Evolutionary conservation across 768 basidiomycete genomes (phyloP).

Genomic region (Calocera viscosa): DNA sequence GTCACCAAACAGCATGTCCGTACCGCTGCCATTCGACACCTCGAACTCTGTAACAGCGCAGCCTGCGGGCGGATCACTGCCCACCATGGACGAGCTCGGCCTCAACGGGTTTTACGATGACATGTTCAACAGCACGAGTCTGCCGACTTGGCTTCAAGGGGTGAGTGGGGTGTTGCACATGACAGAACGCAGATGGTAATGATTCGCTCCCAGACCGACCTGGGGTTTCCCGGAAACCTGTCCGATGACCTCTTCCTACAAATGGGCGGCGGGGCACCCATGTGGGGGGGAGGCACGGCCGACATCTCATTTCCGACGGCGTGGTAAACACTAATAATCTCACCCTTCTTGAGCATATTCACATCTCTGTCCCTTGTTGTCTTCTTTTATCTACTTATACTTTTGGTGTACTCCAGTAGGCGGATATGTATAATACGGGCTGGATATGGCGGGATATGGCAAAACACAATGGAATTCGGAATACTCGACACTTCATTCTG

Average conservation of each 20-base stretch:
- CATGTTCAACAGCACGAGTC: slow-evolving; percentile 60
- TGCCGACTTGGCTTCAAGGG: slow-evolving; percentile 86
- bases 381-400: not conserved
- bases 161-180: slow-evolving; percentile 32
- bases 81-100: slow-evolving; percentile 78
- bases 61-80: slow-evolving; percentile 34
- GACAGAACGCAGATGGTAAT: no score
- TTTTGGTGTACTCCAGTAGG: slow-evolving; percentile 10
- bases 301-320: slow-evolving; percentile 9
- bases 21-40: slow-evolving; percentile 43
- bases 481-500: not conserved
- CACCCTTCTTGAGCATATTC: slow-evolving; percentile 5
- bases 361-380: slow-evolving; percentile 6
- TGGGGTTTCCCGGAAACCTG: slow-evolving; percentile 83
- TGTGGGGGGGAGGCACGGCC: not conserved
- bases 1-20: slow-evolving; percentile 43
- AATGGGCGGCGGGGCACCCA: slow-evolving; percentile 10
- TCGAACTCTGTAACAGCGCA: slow-evolving; percentile 37
- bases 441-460: slow-evolving; percentile 1
- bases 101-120: slow-evolving; percentile 49
- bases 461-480: slow-evolving; percentile 8
- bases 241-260: slow-evolving; percentile 77
- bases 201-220: slow-evolving; percentile 52
- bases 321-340: slow-evolving; percentile 5
- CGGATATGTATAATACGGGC: not conserved